Conservation (phyloP, 1,139 yeast species). For the Blastobotrys illinoisensis region DNA sequence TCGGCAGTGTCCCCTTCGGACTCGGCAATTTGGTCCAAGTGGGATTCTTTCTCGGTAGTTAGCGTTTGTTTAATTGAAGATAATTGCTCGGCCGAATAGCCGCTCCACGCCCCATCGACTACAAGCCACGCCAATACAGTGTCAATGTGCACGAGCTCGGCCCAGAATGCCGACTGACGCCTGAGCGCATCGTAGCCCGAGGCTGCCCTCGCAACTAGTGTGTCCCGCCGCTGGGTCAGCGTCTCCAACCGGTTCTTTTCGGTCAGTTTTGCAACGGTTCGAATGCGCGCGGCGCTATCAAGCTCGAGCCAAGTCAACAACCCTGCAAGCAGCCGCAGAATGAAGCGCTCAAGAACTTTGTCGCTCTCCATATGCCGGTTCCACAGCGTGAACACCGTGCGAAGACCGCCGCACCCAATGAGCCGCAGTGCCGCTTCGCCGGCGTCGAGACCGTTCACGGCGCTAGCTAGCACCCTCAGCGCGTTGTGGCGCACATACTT, state of each 20-base stretch:
- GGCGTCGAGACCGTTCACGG: conserved; percentile 19
- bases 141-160: background rate
- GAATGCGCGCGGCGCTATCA: conserved; percentile 27
- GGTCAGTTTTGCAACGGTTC: conserved; percentile 26
- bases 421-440: conserved; percentile 21
- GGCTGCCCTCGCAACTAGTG: background rate
- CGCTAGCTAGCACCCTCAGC: conserved; percentile 22
- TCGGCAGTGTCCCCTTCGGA: background rate
- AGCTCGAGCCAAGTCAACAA: conserved; percentile 29
- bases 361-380: background rate
- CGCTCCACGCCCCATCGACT: background rate
- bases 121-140: conserved; percentile 3
- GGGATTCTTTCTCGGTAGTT: background rate
- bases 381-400: conserved; percentile 20
- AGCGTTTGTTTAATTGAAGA: background rate
- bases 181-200: background rate
- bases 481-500: conserved; percentile 22
- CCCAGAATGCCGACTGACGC: background rate
- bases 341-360: conserved; percentile 1
- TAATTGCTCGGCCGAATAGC: background rate
- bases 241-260: conserved; percentile 16
- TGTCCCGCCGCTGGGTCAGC: background rate
- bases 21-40: background rate
- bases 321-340: conserved; percentile 11
- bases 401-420: conserved; percentile 29